Percentiles rank a stretch among this genome's conserved stretches.
These are phyloP conservation scores for Telfairia occidentalis DNA, from an alignment of 331 rosid species.

Conservation along the genomic window DNA sequence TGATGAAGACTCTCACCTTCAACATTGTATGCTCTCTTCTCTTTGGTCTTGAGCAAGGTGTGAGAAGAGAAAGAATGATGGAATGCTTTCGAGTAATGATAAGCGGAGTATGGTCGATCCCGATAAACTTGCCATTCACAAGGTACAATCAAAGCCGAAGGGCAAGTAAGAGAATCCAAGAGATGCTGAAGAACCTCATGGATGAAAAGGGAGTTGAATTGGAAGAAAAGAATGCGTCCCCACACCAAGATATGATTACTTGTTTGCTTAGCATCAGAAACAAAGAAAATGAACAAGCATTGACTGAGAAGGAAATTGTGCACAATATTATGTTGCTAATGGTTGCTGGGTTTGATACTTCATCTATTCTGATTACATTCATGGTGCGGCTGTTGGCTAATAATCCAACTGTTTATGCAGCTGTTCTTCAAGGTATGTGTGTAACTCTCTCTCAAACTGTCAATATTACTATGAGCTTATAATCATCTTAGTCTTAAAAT, in stretches of 20 bases:
- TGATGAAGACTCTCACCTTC: conserved; percentile 62
- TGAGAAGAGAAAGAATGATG: conserved; percentile 29
- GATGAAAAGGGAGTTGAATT: conserved; percentile 33
- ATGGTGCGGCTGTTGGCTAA: conserved; percentile 38
- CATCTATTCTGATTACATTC: conserved; percentile 50
- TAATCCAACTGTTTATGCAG: conserved; percentile 37
- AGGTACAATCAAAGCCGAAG: conserved; percentile 42
- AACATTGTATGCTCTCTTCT: conserved; percentile 48
- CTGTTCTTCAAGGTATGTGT: conserved; percentile 53
- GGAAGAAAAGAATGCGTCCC: conserved; percentile 23
- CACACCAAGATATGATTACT: conserved; percentile 48
- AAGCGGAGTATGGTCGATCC: conserved; percentile 43
- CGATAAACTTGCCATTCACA: conserved; percentile 53
- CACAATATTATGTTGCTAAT: conserved; percentile 41
- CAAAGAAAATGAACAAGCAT: conserved; percentile 19
- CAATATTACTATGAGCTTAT: not conserved
- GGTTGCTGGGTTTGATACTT: conserved; percentile 66
- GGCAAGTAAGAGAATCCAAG: conserved; percentile 39
- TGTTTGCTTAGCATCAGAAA: conserved; percentile 37
- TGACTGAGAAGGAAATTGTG: conserved; percentile 49
- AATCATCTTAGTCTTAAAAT: not conserved
- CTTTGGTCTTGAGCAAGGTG: conserved; percentile 49
- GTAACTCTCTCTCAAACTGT: not conserved
- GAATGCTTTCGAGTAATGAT: conserved; percentile 31
- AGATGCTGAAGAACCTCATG: conserved; percentile 30